A percentile compares a stretch with the other conserved stretches of the same genome.
phyloP scores from a whole-genome alignment of 495 filamentous ascomycete species.

The Mytilinidion resinicola region DNA sequence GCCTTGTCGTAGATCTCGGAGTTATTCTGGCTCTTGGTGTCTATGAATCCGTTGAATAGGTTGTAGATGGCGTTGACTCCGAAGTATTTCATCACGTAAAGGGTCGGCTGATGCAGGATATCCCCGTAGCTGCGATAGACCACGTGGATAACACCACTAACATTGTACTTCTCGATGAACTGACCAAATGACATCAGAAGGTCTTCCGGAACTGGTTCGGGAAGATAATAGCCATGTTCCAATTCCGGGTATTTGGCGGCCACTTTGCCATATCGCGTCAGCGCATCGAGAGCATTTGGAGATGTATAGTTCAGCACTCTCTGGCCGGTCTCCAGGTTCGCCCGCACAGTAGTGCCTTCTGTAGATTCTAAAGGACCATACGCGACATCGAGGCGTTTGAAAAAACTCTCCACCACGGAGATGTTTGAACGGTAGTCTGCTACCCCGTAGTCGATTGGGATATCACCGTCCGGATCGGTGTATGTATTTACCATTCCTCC shows the following conservation, averaged over 20 bases:
- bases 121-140: constrained; percentile 33
- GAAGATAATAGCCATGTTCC: constrained; percentile 38
- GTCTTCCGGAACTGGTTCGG: constrained; percentile 41
- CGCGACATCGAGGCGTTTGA: constrained; percentile 35
- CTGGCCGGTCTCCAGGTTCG: constrained; percentile 30
- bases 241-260: constrained; percentile 38
- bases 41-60: constrained; percentile 29
- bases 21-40: constrained; percentile 35
- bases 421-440: constrained; percentile 36
- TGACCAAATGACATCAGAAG: constrained; percentile 40
- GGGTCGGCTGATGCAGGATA: constrained; percentile 33
- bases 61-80: constrained; percentile 15
- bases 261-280: constrained; percentile 27
- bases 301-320: constrained; percentile 1
- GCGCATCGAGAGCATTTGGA: constrained; percentile 16
- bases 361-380: constrained; percentile 7
- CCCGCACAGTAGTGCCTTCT: not conserved
- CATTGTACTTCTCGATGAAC: constrained; percentile 39
- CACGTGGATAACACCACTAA: constrained; percentile 30
- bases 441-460: constrained; percentile 44
- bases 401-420: constrained; percentile 35
- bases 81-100: constrained; percentile 29
- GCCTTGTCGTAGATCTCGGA: constrained; percentile 36
- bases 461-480: constrained; percentile 38
- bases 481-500: constrained; percentile 44